Base-by-base conservation (phyloP, 2,329 filamentous ascomycete genomes). In the Aspergillus neoniger region DNA sequence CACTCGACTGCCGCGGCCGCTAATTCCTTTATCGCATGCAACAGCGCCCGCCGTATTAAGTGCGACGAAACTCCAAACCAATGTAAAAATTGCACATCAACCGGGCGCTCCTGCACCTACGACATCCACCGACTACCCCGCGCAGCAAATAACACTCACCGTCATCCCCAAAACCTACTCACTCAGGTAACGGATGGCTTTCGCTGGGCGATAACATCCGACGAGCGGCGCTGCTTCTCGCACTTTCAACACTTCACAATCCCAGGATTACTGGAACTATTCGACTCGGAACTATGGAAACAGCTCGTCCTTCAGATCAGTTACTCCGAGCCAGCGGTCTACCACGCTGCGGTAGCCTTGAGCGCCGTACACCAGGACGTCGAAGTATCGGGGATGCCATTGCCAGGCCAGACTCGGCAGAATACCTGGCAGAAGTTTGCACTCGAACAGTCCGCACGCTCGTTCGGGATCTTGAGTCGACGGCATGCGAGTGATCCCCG, bases 221-320 rank as follows among this genome's bases (percentile, higher is more conserved):
- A 59, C 7, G 58, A 59, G 36, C 58, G 52, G 14, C 58, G 58
- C 7, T 55, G 58, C 17, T 59, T 59, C 17, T 49, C 51, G 4
- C 48, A 50, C 23, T 59, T 59, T 14, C 58, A 59, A 44, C 21
- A 55, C 43, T 51, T 49, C 15, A 59, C 52, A 1, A 43, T 59
- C 17, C 58, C 58, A 2, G 32, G 50, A 1, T 15, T 59, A 2
- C 28, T 52, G 12, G 44, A 25, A 4, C 28, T 59, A 4, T 56
- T 55, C 28, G 43, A 51, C 14, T 55, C 52, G 2, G 0, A 14
- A 5, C 17, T 59, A 5, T 59, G 58, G 58, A 32, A 56, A 3
- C 21, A 32, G 7, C 21, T 59, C 8, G 47, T 49, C 3, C 38
- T 59, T 4, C 58, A 55, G 5, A 56, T 56, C 21, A 43, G 52